Percentiles rank a stretch among this genome's conserved stretches.
These are phyloP conservation scores for Pestalotiopsis sp. DNA, from an alignment of 2,329 filamentous ascomycete species.

Conservation along the genomic window DNA sequence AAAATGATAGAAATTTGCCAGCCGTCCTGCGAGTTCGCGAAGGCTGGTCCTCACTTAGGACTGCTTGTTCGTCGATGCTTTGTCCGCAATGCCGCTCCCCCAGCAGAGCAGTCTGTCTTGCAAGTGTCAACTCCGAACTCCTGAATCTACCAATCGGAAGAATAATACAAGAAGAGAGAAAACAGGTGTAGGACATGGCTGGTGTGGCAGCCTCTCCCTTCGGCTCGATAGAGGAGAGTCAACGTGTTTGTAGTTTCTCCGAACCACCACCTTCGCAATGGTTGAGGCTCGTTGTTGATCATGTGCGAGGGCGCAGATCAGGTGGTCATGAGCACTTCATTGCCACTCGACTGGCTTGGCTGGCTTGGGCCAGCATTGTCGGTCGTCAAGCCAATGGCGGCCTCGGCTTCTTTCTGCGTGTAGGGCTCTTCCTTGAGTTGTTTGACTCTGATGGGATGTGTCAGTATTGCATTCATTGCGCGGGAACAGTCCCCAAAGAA, in stretches of 20 bases:
- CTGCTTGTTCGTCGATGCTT: not conserved
- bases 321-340: constrained; percentile 43
- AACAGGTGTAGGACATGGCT: not conserved
- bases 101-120: not conserved
- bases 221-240: not conserved
- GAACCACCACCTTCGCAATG: not conserved
- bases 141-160: not conserved
- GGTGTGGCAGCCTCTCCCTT: not conserved
- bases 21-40: not conserved
- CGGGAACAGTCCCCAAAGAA: not conserved
- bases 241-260: not conserved
- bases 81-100: not conserved
- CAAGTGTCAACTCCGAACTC: not conserved
- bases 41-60: not conserved
- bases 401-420: constrained; percentile 83
- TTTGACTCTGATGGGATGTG: constrained; percentile 64
- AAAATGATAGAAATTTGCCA: not conserved
- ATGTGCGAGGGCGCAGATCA: constrained; percentile 18
- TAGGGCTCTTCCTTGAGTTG: constrained; percentile 83
- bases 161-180: not conserved
- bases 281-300: not conserved
- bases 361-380: constrained; percentile 59
- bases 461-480: not conserved
- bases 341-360: constrained; percentile 29
- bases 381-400: constrained; percentile 71